Evolutionary conservation across 805 yeast genomes (phyloP), one percentile per base, ranked within the genome.

Genomic region (Metschnikowia vanudenii): DNA sequence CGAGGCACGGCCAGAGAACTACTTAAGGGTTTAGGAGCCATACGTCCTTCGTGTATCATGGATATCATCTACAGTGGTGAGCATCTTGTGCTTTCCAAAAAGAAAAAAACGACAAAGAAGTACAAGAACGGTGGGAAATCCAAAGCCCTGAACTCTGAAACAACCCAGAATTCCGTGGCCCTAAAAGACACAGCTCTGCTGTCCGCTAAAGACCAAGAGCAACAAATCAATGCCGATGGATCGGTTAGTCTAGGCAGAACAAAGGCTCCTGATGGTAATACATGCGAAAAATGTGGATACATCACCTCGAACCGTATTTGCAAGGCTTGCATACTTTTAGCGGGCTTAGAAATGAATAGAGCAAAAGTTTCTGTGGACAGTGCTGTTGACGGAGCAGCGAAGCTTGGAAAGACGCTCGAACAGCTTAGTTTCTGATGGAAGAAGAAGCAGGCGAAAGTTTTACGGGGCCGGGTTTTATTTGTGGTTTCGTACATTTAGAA

Each of bases 41-140:
- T 91, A 1, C 77, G 97, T 56, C 97, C 99, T 13, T 83, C 94
- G 31, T 85, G 97, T 59, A 94, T 94, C 46, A 80, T 94, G 63
- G 99, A 94, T 67, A 88, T 94, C 45, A 94, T 94, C 28, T 86
- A 87, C 54, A 87, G 96, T 53, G 99, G 99, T 30, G 99, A 94
- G 66, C 84, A 82, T 51, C 78, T 91, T 54, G 82, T 79, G 29
- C 66, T 91, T 39, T 78, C 79, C 53, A 79, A 79, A 29, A 82
- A 76, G 62, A 80, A 76, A 60, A 70, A 71, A 52, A 49, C 47
- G n/a, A 75, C 77, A 46, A 61, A 55, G 16, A 61, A 59, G 46
- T 68, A 61, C 55, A 65, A 69, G 45, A 62, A 54, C 40, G 65
- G 57, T 22, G 64, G 62, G 49, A 62, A 60, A 40, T 37, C 13